Conservation (phyloP, 2,329 filamentous ascomycete genomes). For the Penicillium sp. region DNA sequence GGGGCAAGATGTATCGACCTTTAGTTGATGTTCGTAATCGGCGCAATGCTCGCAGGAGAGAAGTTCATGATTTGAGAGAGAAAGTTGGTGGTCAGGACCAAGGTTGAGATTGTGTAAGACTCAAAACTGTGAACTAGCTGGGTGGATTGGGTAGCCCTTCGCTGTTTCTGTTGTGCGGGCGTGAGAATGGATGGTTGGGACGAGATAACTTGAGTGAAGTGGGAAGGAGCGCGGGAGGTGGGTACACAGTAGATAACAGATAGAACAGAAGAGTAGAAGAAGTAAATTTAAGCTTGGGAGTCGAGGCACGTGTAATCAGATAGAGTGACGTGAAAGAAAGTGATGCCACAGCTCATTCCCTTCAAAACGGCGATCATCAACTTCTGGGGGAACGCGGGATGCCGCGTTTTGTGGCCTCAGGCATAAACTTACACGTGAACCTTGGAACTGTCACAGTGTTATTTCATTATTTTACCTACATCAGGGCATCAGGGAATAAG, state of each 20-base stretch:
- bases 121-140: neutral
- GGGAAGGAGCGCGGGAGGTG: neutral
- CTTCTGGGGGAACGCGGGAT: constrained; percentile 4
- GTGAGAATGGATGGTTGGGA: neutral
- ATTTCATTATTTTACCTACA: neutral
- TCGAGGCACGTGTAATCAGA: neutral
- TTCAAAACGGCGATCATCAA: neutral
- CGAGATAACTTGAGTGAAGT: neutral
- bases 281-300: neutral
- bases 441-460: neutral
- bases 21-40: neutral
- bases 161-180: neutral
- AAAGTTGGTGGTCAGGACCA: neutral
- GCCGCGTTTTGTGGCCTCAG: constrained; percentile 1
- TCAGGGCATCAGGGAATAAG: neutral
- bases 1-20: neutral
- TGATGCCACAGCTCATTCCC: neutral
- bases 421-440: neutral
- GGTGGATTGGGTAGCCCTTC: neutral
- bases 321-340: neutral
- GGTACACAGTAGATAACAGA: neutral
- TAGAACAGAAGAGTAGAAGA: neutral
- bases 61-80: neutral
- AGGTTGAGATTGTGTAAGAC: neutral
- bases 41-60: neutral